These are phyloP conservation scores for Hyphopichia pseudoburtonii DNA, from an alignment of 1,139 yeast species.

Conservation along the genomic window DNA sequence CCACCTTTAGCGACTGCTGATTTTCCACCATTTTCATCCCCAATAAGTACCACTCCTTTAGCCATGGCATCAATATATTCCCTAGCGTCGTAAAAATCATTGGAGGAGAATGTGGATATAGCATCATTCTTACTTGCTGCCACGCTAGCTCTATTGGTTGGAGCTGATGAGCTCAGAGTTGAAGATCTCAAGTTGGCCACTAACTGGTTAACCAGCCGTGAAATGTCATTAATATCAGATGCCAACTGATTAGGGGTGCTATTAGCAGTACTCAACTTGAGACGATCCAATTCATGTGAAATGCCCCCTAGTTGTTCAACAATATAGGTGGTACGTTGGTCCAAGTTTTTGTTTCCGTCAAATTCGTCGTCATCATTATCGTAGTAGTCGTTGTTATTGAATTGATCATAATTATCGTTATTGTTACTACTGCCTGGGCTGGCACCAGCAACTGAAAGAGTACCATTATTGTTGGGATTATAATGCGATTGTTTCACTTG, in stretches of 20 bases:
- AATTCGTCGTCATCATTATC: conserved; percentile 7
- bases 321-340: not conserved
- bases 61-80: conserved; percentile 48
- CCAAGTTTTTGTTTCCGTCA: not conserved
- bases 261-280: conserved; percentile 15
- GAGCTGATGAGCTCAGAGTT: no score
- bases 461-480: conserved; percentile 9
- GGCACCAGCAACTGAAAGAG: conserved; percentile 1
- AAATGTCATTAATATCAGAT: conserved; percentile 12
- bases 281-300: conserved; percentile 22
- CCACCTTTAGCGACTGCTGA: not conserved
- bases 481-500: conserved; percentile 32
- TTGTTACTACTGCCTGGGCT: not conserved
- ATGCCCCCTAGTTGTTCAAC: conserved; percentile 16
- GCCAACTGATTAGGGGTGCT: conserved; percentile 12
- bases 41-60: conserved; percentile 38
- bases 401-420: not conserved
- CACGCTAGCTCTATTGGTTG: conserved; percentile 5
- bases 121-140: conserved; percentile 21
- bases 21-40: conserved; percentile 7
- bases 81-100: conserved; percentile 67
- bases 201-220: conserved; percentile 18
- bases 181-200: conserved; percentile 16
- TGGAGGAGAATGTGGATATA: conserved; percentile 28
- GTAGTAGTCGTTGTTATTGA: not conserved